Evolutionary conservation across 176 grass and related monocot genomes (phyloP).

Genomic region (Raddia distichophylla): DNA sequence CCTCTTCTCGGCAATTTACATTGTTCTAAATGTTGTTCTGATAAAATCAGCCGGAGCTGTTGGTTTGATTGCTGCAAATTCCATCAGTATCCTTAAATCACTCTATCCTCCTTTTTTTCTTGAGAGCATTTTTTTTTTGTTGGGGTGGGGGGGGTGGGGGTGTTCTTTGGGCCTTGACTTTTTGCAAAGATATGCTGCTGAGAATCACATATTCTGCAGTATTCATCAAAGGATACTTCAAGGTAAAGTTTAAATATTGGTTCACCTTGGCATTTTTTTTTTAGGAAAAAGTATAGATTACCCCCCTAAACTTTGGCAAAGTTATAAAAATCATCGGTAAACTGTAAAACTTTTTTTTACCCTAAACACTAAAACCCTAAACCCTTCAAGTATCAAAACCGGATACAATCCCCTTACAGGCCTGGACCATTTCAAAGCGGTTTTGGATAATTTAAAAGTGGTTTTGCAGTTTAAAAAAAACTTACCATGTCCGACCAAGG

Average conservation of each 20-base stretch:
- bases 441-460: no score
- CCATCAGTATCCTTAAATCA: slow-evolving; percentile 79
- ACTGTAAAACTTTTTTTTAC: no score
- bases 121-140: background rate
- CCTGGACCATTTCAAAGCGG: no score
- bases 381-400: no score
- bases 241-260: slow-evolving; percentile 54
- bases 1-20: slow-evolving; percentile 87
- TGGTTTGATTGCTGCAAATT: slow-evolving; percentile 94
- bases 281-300: no score
- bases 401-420: no score
- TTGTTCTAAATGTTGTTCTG: slow-evolving; percentile 70
- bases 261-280: slow-evolving; percentile 12
- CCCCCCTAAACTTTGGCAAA: background rate
- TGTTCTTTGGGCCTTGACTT: slow-evolving; percentile 52
- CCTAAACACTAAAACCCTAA: no score
- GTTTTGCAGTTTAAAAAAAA: no score
- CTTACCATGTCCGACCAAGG: no score
- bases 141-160: no score
- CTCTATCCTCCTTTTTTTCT: slow-evolving; percentile 23
- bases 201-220: slow-evolving; percentile 74
- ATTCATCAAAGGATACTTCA: slow-evolving; percentile 90
- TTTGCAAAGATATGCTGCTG: slow-evolving; percentile 80
- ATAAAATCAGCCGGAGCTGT: slow-evolving; percentile 81
- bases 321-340: no score